Evolutionary conservation across 371 early-diverging fungal genomes (phyloP), one percentile per base, ranked within the genome.

Genomic region (Funneliformis caledonium): DNA sequence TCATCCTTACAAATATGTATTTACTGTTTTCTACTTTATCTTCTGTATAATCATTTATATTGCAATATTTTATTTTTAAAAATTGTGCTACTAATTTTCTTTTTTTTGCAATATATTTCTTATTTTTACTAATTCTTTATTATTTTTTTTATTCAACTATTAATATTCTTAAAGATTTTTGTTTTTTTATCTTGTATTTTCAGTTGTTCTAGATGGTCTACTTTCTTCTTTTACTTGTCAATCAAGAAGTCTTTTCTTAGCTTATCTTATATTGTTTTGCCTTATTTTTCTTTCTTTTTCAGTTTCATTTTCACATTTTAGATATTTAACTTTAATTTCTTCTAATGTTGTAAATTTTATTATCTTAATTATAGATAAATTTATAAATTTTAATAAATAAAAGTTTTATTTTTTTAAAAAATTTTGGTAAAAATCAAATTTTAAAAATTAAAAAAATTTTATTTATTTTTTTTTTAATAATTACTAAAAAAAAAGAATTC

Each of bases 221-320:
- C 1, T 2, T 62, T 5, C 37, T 37, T 37, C 2, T 37, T 37
- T 37, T 2, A 2, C 10, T 22, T n/a, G 62, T 31, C 31, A 26
- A 31, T 65, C 1, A 8, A 6, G 22, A 12, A 7, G 31, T 2
- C 31, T n/a, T 65, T 26, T 2, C 31, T 22, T 22, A 5, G 22
- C 8, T 4, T 31, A 31, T 65, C 26, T 26, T 65, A 31, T 9
- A 1, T 26, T 31, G 4, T 65, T 31, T 2, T 2, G 1, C 31
- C 31, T 65, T n/a, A n/a, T 65, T 65, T 65, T 65, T 65, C 33
- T 12, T 65, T 65, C 65, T 65, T 65, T 6, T 65, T 22, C 4
- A 65, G 65, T 65, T 65, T 65, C 31, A 65, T 31, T 31, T 22
- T 65, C 65, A 31, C 3, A 4, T 31, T 4, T 1, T 22, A 4